Percentiles rank a stretch among this genome's conserved stretches.
Evolutionary conservation across 1,139 yeast genomes (phyloP).

Genomic region (Blastobotrys raffinosifermentans): DNA sequence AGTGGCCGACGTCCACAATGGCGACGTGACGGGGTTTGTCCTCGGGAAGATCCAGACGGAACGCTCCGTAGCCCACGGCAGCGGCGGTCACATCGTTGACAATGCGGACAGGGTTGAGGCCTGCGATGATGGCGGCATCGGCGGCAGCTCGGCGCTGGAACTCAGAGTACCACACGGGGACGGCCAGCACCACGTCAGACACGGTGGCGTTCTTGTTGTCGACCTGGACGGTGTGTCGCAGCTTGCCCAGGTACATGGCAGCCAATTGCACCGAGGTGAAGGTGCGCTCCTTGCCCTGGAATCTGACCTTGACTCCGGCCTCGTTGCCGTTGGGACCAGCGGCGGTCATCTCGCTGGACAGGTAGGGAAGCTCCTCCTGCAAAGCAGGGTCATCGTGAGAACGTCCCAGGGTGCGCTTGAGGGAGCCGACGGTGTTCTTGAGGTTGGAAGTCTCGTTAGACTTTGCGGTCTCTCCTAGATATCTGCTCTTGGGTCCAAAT

Average conservation of each 20-base stretch:
- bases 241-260: constrained; percentile 91
- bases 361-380: constrained; percentile 64
- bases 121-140: constrained; percentile 94
- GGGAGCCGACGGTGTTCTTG: constrained; percentile 91
- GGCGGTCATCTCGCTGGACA: constrained; percentile 40
- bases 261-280: constrained; percentile 86
- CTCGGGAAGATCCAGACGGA: constrained; percentile 87
- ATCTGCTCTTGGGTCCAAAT: constrained; percentile 83
- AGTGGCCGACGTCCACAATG: constrained; percentile 94
- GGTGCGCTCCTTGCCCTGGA: constrained; percentile 68
- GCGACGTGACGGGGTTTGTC: constrained; percentile 87
- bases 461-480: constrained; percentile 92
- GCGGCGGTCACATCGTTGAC: constrained; percentile 98
- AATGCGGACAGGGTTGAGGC: constrained; percentile 95
- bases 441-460: constrained; percentile 94
- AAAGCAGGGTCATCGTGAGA: constrained; percentile 72
- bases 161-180: constrained; percentile 97
- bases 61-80: constrained; percentile 98
- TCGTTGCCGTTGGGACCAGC: constrained; percentile 50
- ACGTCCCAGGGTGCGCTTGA: constrained; percentile 87
- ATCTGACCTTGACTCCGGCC: constrained; percentile 79
- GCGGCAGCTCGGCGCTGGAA: constrained; percentile 94
- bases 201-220: constrained; percentile 64
- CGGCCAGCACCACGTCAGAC: constrained; percentile 87
- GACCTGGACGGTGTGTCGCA: constrained; percentile 69